phyloP scores from a whole-genome alignment of 2,329 filamentous ascomycete genomes.

The Grosmannia huntii region DNA sequence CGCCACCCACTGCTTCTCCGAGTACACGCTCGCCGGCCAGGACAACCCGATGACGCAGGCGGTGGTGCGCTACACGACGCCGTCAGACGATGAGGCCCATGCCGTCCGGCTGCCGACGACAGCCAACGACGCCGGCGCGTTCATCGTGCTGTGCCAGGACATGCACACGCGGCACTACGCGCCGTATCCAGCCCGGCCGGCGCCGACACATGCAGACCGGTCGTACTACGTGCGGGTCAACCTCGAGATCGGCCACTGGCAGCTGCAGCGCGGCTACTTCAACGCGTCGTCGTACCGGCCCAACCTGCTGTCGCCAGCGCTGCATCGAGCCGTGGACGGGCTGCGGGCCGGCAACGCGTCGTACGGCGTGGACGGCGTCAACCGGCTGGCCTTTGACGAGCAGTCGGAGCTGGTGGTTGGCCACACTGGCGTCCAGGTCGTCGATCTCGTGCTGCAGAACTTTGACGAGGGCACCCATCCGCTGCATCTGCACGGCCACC shows the following conservation, averaged over 20 bases:
- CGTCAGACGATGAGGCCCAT: background rate
- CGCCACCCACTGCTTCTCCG: conserved; percentile 46
- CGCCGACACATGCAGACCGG: conserved; percentile 34
- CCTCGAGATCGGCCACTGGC: conserved; percentile 46
- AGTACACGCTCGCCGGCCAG: conserved; percentile 30
- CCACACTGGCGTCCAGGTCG: conserved; percentile 43
- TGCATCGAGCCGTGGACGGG: conserved; percentile 37
- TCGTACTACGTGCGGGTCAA: conserved; percentile 43
- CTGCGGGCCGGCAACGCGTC: conserved; percentile 28
- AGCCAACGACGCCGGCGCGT: conserved; percentile 18
- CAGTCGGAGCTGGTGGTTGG: conserved; percentile 46
- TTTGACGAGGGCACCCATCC: conserved; percentile 15
- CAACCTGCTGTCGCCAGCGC: conserved; percentile 31
- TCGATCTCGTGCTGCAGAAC: conserved; percentile 51
- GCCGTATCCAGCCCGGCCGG: conserved; percentile 28
- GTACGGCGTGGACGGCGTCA: conserved; percentile 36
- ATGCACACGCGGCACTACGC: conserved; percentile 30
- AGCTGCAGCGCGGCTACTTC: conserved; percentile 44
- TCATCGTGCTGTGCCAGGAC: conserved; percentile 33
- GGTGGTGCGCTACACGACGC: conserved; percentile 30
- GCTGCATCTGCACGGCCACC: conserved; percentile 15
- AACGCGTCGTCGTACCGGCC: conserved; percentile 42
- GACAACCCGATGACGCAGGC: conserved; percentile 33
- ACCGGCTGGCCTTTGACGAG: conserved; percentile 32
- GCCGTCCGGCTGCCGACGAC: conserved; percentile 19